Percentiles rank a stretch among this genome's conserved stretches.
These are phyloP conservation scores for Pichia thaimueangensis DNA, from an alignment of 805 yeast genomes.

Conservation along the genomic window DNA sequence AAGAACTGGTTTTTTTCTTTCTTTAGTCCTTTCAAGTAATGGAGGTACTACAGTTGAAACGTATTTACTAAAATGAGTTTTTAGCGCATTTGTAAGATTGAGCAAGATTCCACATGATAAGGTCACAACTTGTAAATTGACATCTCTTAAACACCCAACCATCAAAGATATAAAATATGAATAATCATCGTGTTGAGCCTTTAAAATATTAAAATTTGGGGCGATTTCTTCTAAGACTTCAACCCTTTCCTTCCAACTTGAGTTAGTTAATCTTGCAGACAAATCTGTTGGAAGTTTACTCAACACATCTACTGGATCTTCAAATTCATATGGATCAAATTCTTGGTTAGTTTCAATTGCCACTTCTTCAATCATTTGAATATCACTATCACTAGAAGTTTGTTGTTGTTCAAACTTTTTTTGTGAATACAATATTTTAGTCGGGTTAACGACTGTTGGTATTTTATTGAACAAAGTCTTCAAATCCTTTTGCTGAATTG, in stretches of 20 bases:
- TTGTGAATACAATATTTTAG: constrained; percentile 44
- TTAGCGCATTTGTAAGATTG: constrained; percentile 59
- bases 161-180: constrained; percentile 52
- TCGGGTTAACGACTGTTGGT: constrained; percentile 40
- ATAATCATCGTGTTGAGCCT: constrained; percentile 55
- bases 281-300: constrained; percentile 62
- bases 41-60: constrained; percentile 48
- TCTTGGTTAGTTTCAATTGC: constrained; percentile 19
- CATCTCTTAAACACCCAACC: constrained; percentile 77
- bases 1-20: constrained; percentile 72
- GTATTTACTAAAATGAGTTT: constrained; percentile 49
- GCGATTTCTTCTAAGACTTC: constrained; percentile 67
- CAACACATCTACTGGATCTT: constrained; percentile 64
- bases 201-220: constrained; percentile 48
- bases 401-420: constrained; percentile 16
- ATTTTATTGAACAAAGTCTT: constrained; percentile 57
- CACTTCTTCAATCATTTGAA: constrained; percentile 29
- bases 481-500: constrained; percentile 86
- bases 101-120: constrained; percentile 64
- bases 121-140: constrained; percentile 80
- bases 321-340: constrained; percentile 63
- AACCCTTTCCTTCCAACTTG: constrained; percentile 89
- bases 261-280: constrained; percentile 44
- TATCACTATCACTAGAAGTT: constrained; percentile 30
- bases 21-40: constrained; percentile 76